These are phyloP conservation scores for Sabuloglossum arenarium DNA, from an alignment of 495 filamentous ascomycete genomes.

Conservation along the genomic window DNA sequence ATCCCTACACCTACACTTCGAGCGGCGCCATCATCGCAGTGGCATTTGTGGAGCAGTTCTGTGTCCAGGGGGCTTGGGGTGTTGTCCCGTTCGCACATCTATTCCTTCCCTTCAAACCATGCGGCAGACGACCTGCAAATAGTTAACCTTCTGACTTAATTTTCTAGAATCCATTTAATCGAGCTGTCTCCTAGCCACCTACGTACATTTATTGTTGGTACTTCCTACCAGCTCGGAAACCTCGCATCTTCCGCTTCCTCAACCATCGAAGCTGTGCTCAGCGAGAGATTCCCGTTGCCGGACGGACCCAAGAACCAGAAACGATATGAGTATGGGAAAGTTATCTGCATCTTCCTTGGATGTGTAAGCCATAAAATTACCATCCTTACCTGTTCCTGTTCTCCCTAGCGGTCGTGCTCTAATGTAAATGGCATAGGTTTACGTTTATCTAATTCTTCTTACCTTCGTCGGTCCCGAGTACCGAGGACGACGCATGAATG, in stretches of 20 bases:
- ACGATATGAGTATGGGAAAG: slow-evolving; percentile 68
- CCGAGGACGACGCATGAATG: slow-evolving; percentile 42
- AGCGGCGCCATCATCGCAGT: slow-evolving; percentile 45
- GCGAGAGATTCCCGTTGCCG: slow-evolving; percentile 58
- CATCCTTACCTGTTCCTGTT: too few relatives aligned
- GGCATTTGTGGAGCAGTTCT: slow-evolving; percentile 86
- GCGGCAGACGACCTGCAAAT: too few relatives aligned
- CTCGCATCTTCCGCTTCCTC: slow-evolving; percentile 58
- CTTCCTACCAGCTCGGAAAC: slow-evolving; percentile 70
- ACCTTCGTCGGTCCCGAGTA: slow-evolving; percentile 63
- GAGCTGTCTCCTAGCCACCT: slow-evolving; percentile 64
- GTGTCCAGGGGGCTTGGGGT: slow-evolving; percentile 73
- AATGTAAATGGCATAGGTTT: slow-evolving; percentile 16
- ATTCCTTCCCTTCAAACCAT: too few relatives aligned
- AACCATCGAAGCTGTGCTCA: slow-evolving; percentile 70
- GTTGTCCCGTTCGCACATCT: slow-evolving; percentile 32
- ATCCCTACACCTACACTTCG: slow-evolving; percentile 58
- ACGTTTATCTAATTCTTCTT: slow-evolving; percentile 54
- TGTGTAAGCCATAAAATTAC: too few relatives aligned
- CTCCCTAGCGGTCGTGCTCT: not conserved
- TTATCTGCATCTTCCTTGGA: slow-evolving; percentile 86
- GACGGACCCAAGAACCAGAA: slow-evolving; percentile 17
- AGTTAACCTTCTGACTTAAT: too few relatives aligned
- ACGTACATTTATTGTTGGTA: slow-evolving; percentile 69
- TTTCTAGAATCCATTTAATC: slow-evolving; percentile 51